Evolutionary conservation across 768 basidiomycete genomes (phyloP).

Genomic region (Agrocybe praecox): DNA sequence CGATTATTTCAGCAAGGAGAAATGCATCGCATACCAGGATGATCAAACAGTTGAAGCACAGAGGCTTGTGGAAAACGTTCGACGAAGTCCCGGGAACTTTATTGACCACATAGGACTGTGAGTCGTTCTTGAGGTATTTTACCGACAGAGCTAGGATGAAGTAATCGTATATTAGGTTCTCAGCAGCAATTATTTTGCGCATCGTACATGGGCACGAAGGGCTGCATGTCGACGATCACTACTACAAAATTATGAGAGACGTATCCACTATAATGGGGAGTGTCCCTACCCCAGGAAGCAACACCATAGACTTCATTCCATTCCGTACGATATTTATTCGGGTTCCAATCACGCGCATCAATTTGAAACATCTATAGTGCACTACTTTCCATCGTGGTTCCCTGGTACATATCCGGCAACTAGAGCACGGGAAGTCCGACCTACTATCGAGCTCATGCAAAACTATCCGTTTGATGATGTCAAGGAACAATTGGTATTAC

Average conservation of each 20-base stretch:
- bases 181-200: constrained; percentile 45
- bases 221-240: constrained; percentile 45
- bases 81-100: not conserved
- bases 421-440: constrained; percentile 48
- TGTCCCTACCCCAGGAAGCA: constrained; percentile 43
- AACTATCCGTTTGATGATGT: constrained; percentile 53
- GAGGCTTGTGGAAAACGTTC: constrained; percentile 41
- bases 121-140: not conserved
- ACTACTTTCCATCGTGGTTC: constrained; percentile 57
- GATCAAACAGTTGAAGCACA: constrained; percentile 43
- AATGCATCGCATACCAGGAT: constrained; percentile 37
- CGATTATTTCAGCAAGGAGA: constrained; percentile 39
- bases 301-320: constrained; percentile 49
- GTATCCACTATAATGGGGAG: constrained; percentile 47
- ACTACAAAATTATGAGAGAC: constrained; percentile 45
- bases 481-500: constrained; percentile 55
- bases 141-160: too few relatives aligned
- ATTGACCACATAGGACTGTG: not conserved
- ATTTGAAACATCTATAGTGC: constrained; percentile 31
- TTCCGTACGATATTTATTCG: constrained; percentile 25
- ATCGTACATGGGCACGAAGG: constrained; percentile 51
- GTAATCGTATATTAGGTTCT: constrained; percentile 31
- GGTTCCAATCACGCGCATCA: too few relatives aligned
- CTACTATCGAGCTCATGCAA: constrained; percentile 50
- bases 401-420: constrained; percentile 58